These are phyloP conservation scores for Themeda triandra DNA, from an alignment of 176 grass and related monocot species.

Conservation along the genomic window DNA sequence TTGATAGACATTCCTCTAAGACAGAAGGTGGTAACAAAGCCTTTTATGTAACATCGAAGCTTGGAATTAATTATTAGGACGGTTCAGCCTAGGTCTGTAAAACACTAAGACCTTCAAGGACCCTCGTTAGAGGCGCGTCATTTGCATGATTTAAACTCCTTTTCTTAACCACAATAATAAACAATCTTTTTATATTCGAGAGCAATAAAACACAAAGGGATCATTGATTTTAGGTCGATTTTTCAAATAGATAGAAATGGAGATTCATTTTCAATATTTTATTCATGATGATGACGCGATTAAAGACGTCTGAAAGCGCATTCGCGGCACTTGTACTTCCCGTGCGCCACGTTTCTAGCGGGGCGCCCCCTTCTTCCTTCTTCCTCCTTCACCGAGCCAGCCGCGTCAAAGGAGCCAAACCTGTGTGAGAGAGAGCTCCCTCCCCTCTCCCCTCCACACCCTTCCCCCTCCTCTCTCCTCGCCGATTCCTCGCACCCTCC, in stretches of 20 bases:
- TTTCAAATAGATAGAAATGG: background rate
- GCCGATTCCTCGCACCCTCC: slow-evolving; percentile 11
- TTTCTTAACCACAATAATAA: too few species aligned
- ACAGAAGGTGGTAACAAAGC: too few species aligned
- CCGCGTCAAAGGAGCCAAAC: slow-evolving; percentile 50
- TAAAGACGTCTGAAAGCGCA: background rate
- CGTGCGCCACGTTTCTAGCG: slow-evolving; percentile 38
- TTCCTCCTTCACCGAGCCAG: slow-evolving; percentile 13
- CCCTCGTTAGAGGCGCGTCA: too few species aligned
- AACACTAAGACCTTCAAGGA: too few species aligned
- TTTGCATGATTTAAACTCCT: too few species aligned
- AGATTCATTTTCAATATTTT: background rate
- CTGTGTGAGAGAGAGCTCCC: slow-evolving; percentile 1
- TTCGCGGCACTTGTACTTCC: background rate
- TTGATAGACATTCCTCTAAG: too few species aligned
- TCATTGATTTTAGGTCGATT: background rate
- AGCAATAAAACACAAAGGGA: too few species aligned
- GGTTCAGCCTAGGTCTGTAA: too few species aligned
- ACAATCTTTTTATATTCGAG: too few species aligned
- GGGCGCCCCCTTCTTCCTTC: background rate
- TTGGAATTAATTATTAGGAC: too few species aligned
- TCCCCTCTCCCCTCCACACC: background rate
- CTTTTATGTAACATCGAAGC: too few species aligned
- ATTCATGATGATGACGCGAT: background rate
- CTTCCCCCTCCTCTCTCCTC: background rate